Evolutionary conservation across 805 yeast genomes (phyloP).

Genomic region (Ogataea pignaliae): DNA sequence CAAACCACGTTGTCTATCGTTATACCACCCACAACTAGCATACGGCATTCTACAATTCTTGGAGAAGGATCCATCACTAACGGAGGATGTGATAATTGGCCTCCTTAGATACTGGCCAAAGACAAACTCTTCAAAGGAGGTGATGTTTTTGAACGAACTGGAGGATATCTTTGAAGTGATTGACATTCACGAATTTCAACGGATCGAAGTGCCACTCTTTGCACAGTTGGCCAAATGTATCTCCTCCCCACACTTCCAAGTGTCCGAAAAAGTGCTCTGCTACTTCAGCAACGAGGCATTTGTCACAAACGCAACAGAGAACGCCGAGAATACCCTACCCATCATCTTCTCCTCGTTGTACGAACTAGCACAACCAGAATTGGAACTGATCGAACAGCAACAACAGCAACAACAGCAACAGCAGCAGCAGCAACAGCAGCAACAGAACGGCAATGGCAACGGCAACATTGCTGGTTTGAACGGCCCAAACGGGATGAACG

Average conservation of each 20-base stretch:
- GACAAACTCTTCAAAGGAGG: conserved; percentile 89
- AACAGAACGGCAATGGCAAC: not conserved
- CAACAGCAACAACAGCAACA: conserved; percentile 22
- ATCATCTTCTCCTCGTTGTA: conserved; percentile 86
- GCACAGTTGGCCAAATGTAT: conserved; percentile 93
- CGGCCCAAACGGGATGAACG: conserved; percentile 7
- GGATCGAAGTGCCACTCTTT: conserved; percentile 88
- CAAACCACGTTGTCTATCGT: conserved; percentile 79
- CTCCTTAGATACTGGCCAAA: conserved; percentile 95
- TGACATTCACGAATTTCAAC: conserved; percentile 87
- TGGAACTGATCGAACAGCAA: conserved; percentile 28
- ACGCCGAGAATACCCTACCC: conserved; percentile 88
- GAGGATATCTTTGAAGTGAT: conserved; percentile 96
- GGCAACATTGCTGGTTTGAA: not conserved
- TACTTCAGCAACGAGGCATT: conserved; percentile 95
- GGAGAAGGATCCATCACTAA: conserved; percentile 87
- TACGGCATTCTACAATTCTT: conserved; percentile 95
- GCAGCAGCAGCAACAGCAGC: conserved; percentile 4
- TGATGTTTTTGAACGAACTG: conserved; percentile 91
- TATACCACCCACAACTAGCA: conserved; percentile 95
- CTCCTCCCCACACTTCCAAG: conserved; percentile 94
- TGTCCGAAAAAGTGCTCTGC: conserved; percentile 89
- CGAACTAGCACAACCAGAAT: conserved; percentile 57
- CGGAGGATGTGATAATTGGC: conserved; percentile 97
- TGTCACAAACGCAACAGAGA: conserved; percentile 83